These are phyloP conservation scores for Quercus glauca DNA, from an alignment of 306 rosid species.

Conservation along the genomic window DNA sequence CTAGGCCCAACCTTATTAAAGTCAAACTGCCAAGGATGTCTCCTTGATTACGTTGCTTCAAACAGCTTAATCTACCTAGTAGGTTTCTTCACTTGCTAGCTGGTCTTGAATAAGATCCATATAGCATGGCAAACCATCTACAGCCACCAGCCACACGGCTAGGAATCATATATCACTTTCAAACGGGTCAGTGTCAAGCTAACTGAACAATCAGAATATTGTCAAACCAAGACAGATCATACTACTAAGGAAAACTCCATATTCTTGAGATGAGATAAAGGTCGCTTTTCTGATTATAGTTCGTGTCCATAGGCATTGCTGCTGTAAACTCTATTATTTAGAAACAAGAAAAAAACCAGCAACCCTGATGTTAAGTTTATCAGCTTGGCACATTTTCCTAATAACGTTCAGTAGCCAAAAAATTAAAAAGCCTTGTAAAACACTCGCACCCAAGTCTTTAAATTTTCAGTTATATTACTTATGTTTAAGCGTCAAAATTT, in stretches of 20 bases:
- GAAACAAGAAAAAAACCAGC: neutral
- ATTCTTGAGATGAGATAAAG: slow-evolving; percentile 1
- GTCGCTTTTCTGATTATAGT: neutral
- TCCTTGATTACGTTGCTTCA: neutral
- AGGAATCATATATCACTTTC: neutral
- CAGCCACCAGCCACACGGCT: neutral
- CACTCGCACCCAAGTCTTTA: neutral
- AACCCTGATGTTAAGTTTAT: neutral
- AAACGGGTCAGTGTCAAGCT: neutral
- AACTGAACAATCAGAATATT: neutral
- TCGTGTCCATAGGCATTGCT: neutral
- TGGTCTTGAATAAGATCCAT: neutral
- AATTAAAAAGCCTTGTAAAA: neutral
- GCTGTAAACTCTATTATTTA: neutral
- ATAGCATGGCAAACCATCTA: neutral
- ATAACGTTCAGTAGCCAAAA: neutral
- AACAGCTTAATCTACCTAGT: neutral
- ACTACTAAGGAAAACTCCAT: neutral
- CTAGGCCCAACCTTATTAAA: neutral
- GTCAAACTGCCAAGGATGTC: neutral
- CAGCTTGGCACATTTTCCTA: neutral
- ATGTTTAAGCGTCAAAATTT: neutral
- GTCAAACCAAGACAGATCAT: neutral
- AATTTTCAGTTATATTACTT: neutral
- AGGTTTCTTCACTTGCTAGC: neutral